phyloP scores from a whole-genome alignment of 306 rosid genomes.

The Vigna mungo region DNA sequence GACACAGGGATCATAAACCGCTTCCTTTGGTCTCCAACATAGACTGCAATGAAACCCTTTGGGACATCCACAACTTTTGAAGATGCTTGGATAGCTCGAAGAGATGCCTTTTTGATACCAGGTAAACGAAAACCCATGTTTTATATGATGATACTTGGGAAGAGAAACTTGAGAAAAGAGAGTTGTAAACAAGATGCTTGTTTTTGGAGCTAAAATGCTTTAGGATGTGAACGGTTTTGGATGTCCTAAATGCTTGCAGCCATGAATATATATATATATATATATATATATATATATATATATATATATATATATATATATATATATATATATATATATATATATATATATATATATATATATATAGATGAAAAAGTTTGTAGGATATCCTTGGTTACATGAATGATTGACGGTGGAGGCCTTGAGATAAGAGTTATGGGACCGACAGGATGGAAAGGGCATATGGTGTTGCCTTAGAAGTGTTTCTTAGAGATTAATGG shows the following conservation, averaged over 20 bases:
- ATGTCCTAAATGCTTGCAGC: not conserved
- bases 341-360: not conserved
- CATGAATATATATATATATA: slow-evolving; percentile 5
- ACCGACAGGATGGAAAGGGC: not conserved
- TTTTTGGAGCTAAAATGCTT: not conserved
- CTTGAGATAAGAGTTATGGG: not conserved
- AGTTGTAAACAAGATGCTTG: too few species aligned
- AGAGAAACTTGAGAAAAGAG: too few species aligned
- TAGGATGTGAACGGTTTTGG: not conserved
- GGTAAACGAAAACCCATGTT: slow-evolving; percentile 1
- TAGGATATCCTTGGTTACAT: not conserved
- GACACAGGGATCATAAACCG: not conserved
- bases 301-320: not conserved
- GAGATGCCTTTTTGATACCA: not conserved
- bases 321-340: not conserved
- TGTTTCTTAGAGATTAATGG: not conserved
- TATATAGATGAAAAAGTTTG: not conserved
- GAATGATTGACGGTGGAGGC: not conserved
- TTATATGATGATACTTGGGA: not conserved
- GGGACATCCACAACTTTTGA: not conserved
- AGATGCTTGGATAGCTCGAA: not conserved
- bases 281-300: not conserved
- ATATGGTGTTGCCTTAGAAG: not conserved
- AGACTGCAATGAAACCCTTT: not conserved
- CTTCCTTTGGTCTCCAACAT: slow-evolving; percentile 14